phyloP scores from a whole-genome alignment of 495 filamentous ascomycete species.

The Aspergillus olivimuriae region DNA sequence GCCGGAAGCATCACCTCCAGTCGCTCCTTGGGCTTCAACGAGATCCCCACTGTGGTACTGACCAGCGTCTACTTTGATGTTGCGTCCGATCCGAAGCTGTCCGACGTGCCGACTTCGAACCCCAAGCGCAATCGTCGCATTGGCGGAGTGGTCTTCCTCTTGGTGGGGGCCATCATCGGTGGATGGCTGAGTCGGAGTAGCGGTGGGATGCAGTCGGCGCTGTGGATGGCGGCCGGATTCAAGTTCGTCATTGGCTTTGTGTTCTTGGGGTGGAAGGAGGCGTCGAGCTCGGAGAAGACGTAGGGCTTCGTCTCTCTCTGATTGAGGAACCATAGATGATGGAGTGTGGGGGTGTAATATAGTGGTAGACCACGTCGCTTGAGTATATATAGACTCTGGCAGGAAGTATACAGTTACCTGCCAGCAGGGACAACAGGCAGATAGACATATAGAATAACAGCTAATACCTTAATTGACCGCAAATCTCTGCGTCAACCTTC shows the following conservation, averaged over 20 bases:
- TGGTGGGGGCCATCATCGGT: slow-evolving; percentile 56
- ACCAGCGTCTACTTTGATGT: slow-evolving; percentile 67
- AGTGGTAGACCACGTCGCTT: too few relatives aligned
- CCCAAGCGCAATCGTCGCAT: slow-evolving; percentile 59
- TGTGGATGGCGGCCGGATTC: slow-evolving; percentile 55
- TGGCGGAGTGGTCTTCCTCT: slow-evolving; percentile 47
- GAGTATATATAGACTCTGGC: too few relatives aligned
- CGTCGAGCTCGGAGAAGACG: too few relatives aligned
- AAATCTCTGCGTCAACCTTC: slow-evolving; percentile 1
- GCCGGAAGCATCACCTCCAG: slow-evolving; percentile 63
- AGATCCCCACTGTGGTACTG: slow-evolving; percentile 68
- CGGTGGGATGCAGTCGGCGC: slow-evolving; percentile 46
- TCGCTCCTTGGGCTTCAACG: slow-evolving; percentile 56
- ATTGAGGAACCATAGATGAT: too few relatives aligned
- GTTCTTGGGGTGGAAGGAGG: slow-evolving; percentile 9
- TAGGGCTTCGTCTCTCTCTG: too few relatives aligned
- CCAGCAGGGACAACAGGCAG: too few relatives aligned
- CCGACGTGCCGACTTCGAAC: slow-evolving; percentile 42
- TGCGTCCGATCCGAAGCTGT: slow-evolving; percentile 51
- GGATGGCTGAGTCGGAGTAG: slow-evolving; percentile 55
- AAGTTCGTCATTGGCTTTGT: slow-evolving; percentile 40
- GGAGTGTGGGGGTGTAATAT: too few relatives aligned
- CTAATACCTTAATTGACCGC: not conserved
- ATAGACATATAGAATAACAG: too few relatives aligned
- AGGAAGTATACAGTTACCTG: too few relatives aligned